phyloP scores from a whole-genome alignment of 768 basidiomycete species.

The Auricularia sp. region DNA sequence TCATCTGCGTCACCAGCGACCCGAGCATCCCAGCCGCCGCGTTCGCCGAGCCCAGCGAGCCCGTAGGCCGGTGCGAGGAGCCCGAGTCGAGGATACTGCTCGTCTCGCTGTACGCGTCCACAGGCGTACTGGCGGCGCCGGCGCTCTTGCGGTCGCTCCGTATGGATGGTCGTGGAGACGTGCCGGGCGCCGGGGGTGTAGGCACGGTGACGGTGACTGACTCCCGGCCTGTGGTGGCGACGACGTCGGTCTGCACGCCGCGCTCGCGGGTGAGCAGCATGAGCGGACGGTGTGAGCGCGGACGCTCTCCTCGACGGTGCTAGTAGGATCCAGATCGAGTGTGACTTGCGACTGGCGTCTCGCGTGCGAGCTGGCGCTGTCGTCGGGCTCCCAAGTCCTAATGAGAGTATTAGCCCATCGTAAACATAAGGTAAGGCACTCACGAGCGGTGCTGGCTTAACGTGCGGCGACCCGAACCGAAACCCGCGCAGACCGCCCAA shows the following conservation, averaged over 20 bases:
- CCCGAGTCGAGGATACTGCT: slow-evolving; percentile 1
- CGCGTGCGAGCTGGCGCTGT: background rate
- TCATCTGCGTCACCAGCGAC: slow-evolving; percentile 51
- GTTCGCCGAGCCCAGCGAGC: background rate
- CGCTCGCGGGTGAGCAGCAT: slow-evolving; percentile 52
- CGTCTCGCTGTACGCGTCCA: background rate
- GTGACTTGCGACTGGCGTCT: background rate
- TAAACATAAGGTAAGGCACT: background rate
- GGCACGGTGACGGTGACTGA: slow-evolving; percentile 2
- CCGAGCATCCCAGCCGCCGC: slow-evolving; percentile 28
- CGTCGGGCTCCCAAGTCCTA: background rate
- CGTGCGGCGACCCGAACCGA: background rate
- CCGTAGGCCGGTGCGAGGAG: background rate
- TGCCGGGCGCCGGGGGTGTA: background rate
- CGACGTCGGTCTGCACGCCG: slow-evolving; percentile 57
- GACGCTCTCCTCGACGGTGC: background rate
- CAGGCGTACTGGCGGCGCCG: background rate
- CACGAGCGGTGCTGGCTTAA: background rate
- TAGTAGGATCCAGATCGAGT: background rate
- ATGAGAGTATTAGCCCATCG: background rate
- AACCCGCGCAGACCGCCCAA: background rate
- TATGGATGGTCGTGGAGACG: background rate
- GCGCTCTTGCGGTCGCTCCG: background rate
- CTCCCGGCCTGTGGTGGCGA: background rate
- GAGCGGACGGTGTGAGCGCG: slow-evolving; percentile 6